Base-by-base conservation (phyloP, 2,329 filamentous ascomycete species). In the Aureobasidium sp. region DNA sequence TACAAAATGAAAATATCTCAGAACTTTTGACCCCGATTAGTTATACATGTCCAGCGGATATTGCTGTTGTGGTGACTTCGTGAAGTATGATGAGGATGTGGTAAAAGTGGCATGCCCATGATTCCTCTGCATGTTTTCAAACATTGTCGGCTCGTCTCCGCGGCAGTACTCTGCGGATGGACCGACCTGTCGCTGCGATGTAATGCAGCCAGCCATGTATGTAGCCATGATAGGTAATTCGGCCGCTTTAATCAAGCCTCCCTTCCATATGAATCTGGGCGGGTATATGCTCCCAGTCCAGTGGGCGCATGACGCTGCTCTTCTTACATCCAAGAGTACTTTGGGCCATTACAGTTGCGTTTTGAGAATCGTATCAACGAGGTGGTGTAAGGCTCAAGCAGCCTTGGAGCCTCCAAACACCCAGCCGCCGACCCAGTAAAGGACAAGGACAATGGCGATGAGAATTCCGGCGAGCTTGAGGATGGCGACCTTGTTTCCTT, bases 401-500 rank as follows among this genome's bases (percentile, higher is more conserved):
- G 57, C 57, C 12, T 44, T 49, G 7, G 57, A 50, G 15, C 42
- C 37, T 40, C 66, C 70, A 64, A 71, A 72, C 17, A 72, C 66
- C 66, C 68, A 70, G 24, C 67, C 69, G 47, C 68, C 77, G 14
- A 87, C 76, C 71, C 91, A 91, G 75, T 90, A 97, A 42, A 96
- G 71, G 62, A 91, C 74, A 59, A 97, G 69, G 50, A 95, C 86
- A 9, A 78, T 75, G 7, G 77, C 91, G 47, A 93, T 82, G 27
- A 96, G 81, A 42, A 97, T 95, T 27, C 84, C 93, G 0, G 91
- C 86, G 53, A 99, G 79, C 75, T 97, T 97, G 64, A 99, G 75
- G 42, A 97, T 87, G 17, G 94, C 93, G 44, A 96, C 84, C 69
- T 91, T 93, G 76, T 97, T 96, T 56, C 94, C 94, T 60, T 87